phyloP scores from a whole-genome alignment of 176 grass and related monocot genomes.

The Dendrocalamus sinicus region DNA sequence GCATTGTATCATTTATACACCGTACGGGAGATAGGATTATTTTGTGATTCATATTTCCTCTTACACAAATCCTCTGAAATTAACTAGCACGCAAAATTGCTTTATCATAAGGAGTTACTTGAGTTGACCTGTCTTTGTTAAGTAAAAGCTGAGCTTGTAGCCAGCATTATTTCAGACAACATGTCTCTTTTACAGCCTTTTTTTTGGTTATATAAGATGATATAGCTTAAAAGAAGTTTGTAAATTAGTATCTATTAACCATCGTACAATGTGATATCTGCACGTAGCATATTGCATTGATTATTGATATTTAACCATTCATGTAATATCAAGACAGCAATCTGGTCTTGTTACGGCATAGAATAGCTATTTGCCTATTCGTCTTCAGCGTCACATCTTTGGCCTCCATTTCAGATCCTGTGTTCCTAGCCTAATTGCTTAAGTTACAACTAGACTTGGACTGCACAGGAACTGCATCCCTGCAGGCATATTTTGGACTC shows the following conservation, averaged over 20 bases:
- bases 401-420: no score
- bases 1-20: neutral
- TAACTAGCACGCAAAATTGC: neutral
- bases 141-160: constrained; percentile 4
- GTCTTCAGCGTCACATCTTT: neutral
- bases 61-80: neutral
- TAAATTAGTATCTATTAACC: no score
- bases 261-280: neutral
- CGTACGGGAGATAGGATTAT: neutral
- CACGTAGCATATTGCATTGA: neutral
- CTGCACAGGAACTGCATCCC: no score
- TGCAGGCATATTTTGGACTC: neutral
- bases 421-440: no score
- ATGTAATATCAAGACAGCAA: neutral
- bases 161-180: neutral
- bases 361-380: neutral
- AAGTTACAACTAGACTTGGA: no score
- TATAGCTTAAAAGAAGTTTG: neutral
- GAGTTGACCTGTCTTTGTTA: neutral
- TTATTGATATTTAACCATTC: neutral
- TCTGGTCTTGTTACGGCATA: neutral
- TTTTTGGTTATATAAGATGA: neutral
- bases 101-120: neutral
- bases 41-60: neutral
- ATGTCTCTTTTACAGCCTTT: neutral